Conservation (phyloP, 208 protist genomes). For the Borovskyia barvae region DNA sequence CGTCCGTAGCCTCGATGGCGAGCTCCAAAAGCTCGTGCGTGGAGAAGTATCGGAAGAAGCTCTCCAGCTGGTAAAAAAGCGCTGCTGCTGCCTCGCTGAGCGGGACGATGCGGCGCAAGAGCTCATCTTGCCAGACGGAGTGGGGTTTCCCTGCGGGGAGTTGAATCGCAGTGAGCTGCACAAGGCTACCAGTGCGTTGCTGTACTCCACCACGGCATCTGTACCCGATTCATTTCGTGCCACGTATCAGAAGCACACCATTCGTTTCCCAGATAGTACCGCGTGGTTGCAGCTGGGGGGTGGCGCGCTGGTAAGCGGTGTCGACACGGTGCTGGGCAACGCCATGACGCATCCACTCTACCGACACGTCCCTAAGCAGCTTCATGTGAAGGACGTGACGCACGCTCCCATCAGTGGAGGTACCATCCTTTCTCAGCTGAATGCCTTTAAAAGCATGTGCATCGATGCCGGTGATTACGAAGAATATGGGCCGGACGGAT, state of each 20-base stretch:
- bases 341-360: conserved; percentile 26
- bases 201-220: conserved; percentile 23
- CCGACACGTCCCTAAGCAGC: conserved; percentile 13
- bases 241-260: conserved; percentile 26
- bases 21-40: conserved; percentile 18
- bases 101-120: conserved; percentile 12
- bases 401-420: conserved; percentile 58
- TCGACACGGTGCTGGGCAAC: conserved; percentile 17
- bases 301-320: conserved; percentile 15
- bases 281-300: conserved; percentile 52
- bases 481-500: conserved; percentile 74
- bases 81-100: conserved; percentile 17
- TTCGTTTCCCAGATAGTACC: conserved; percentile 15
- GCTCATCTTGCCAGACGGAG: conserved; percentile 55
- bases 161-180: conserved; percentile 12
- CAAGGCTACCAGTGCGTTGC: conserved; percentile 13
- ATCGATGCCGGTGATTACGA: conserved; percentile 53
- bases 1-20: conserved; percentile 35
- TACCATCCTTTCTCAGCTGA: conserved; percentile 69
- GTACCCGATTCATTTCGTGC: conserved; percentile 28
- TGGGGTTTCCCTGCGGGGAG: neutral
- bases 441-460: conserved; percentile 79
- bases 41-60: conserved; percentile 10
- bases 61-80: conserved; percentile 15
- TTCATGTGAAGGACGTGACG: conserved; percentile 31